Conservation (phyloP, 2,329 filamentous ascomycete genomes). For the Sclerotinia trifoliorum region DNA sequence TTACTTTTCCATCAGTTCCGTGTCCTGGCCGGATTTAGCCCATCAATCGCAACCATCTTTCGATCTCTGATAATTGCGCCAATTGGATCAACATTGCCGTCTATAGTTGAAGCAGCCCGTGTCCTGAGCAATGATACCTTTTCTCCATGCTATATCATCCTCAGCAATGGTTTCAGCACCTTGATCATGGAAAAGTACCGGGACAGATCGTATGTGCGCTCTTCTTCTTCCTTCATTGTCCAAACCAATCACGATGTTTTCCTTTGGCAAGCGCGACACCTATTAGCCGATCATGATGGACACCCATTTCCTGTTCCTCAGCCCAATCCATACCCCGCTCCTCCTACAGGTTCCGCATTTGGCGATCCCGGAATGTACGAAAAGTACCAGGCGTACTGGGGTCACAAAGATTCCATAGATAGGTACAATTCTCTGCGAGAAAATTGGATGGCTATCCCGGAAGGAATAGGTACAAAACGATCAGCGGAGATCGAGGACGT, state of each 20-base stretch:
- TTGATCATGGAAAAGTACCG: slow-evolving; percentile 58
- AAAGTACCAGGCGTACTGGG: slow-evolving; percentile 40
- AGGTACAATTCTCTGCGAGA: slow-evolving; percentile 37
- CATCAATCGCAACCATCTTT: slow-evolving; percentile 53
- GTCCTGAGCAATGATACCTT: slow-evolving; percentile 44
- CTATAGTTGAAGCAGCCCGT: slow-evolving; percentile 27
- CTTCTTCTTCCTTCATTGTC: slow-evolving; percentile 51
- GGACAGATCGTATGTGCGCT: slow-evolving; percentile 45
- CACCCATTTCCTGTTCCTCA: not conserved
- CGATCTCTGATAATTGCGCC: slow-evolving; percentile 40
- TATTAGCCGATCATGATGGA: slow-evolving; percentile 24
- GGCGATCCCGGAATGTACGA: slow-evolving; percentile 31
- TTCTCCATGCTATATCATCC: slow-evolving; percentile 56
- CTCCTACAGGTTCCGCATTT: slow-evolving; percentile 7
- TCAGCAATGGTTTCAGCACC: slow-evolving; percentile 50
- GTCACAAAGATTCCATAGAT: slow-evolving; percentile 42
- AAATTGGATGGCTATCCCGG: slow-evolving; percentile 28
- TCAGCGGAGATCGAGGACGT: slow-evolving; percentile 41
- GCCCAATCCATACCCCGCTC: not conserved
- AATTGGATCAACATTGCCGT: slow-evolving; percentile 18
- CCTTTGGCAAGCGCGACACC: not conserved
- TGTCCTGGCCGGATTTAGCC: slow-evolving; percentile 53
- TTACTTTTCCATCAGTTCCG: slow-evolving; percentile 50
- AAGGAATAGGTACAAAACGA: slow-evolving; percentile 27
- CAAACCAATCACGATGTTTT: slow-evolving; percentile 55